These are phyloP conservation scores for Rhynchospora pubera DNA, from an alignment of 176 grass and related monocot species.

Conservation along the genomic window DNA sequence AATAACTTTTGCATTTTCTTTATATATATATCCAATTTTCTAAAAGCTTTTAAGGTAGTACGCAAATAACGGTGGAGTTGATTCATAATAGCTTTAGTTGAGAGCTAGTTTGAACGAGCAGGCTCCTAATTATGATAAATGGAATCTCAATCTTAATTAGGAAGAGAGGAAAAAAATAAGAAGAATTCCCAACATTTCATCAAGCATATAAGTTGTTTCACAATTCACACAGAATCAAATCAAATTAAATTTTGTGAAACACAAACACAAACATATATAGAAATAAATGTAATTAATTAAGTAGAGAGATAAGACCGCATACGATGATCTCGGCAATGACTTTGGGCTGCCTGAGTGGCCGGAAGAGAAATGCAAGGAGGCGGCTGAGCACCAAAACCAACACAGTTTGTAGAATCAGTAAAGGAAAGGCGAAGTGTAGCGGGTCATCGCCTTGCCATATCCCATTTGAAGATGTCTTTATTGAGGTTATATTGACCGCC, in stretches of 20 bases:
- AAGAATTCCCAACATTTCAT: neutral
- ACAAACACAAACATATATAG: neutral
- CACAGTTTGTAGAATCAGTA: slow-evolving; percentile 56
- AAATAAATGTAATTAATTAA: neutral
- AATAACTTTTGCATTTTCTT: neutral
- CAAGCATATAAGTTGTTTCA: neutral
- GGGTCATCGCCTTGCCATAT: slow-evolving; percentile 87
- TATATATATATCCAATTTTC: neutral
- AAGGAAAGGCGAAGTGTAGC: slow-evolving; percentile 78
- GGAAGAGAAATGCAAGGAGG: slow-evolving; percentile 52
- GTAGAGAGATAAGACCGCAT: neutral
- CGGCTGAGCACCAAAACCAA: slow-evolving; percentile 62
- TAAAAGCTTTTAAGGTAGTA: neutral
- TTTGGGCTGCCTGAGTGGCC: slow-evolving; percentile 79
- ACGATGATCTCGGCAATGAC: slow-evolving; percentile 86
- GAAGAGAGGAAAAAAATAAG: neutral
- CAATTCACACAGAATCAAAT: neutral
- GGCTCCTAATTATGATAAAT: neutral
- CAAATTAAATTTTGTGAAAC: neutral
- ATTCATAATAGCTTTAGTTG: neutral
- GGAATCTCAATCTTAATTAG: neutral
- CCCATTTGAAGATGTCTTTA: slow-evolving; percentile 76
- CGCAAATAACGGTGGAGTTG: neutral
- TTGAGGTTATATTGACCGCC: slow-evolving; percentile 40
- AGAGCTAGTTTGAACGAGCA: neutral